A percentile compares a stretch with the other conserved stretches of the same genome.
Evolutionary conservation across 768 basidiomycete genomes (phyloP).

Genomic region (Hygrophorus russula): DNA sequence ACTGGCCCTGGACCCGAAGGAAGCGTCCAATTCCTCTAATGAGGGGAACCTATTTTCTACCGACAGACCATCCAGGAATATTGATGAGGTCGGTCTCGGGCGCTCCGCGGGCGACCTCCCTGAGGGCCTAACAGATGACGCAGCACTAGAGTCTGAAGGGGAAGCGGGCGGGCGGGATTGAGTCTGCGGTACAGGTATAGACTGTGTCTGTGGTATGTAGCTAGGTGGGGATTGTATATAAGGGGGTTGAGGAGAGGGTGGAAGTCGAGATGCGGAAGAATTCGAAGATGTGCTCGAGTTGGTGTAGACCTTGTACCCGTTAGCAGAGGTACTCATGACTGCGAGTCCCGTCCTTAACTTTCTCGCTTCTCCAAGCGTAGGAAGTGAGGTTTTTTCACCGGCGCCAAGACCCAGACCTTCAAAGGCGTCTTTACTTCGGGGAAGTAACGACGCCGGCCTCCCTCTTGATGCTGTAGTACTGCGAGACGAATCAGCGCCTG

Average conservation of each 20-base stretch:
- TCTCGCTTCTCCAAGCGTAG: slow-evolving; percentile 68
- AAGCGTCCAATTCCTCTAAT: slow-evolving; percentile 70
- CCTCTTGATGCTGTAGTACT: background rate
- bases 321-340: slow-evolving; percentile 26
- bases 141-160: background rate
- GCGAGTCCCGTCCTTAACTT: slow-evolving; percentile 63
- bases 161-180: background rate
- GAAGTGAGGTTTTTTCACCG: slow-evolving; percentile 34
- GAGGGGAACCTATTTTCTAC: slow-evolving; percentile 79
- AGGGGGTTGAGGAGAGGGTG: slow-evolving; percentile 10
- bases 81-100: slow-evolving; percentile 19
- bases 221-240: slow-evolving; percentile 9
- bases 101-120: slow-evolving; percentile 19
- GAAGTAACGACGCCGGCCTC: slow-evolving; percentile 4
- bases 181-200: slow-evolving; percentile 3
- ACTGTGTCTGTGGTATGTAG: background rate
- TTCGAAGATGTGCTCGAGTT: slow-evolving; percentile 5
- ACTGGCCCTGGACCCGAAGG: slow-evolving; percentile 17
- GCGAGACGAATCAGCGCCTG: slow-evolving; percentile 14
- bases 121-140: slow-evolving; percentile 22
- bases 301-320: slow-evolving; percentile 9
- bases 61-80: slow-evolving; percentile 29
- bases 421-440: slow-evolving; percentile 60
- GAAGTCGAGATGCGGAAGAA: background rate
- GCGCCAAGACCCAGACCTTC: slow-evolving; percentile 53